phyloP scores from a whole-genome alignment of 768 basidiomycete genomes.

The Coprinopsis cinerea region DNA sequence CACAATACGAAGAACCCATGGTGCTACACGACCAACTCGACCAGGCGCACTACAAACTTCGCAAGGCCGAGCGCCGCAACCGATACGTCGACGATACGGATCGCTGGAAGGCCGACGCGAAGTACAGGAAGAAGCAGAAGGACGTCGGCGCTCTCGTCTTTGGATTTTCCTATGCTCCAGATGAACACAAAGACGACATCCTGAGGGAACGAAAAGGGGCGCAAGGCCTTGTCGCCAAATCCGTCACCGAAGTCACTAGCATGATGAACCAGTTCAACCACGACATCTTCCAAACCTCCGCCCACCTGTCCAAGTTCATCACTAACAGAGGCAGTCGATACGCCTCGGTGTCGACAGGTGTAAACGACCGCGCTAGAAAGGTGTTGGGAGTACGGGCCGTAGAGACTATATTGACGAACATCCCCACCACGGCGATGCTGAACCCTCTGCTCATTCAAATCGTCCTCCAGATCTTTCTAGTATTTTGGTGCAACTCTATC shows the following conservation, averaged over 20 bases:
- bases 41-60: constrained; percentile 11
- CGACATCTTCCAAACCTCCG: constrained; percentile 4
- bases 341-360: constrained; percentile 1
- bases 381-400: constrained; percentile 6
- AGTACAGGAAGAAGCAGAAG: constrained; percentile 9
- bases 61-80: constrained; percentile 11
- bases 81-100: constrained; percentile 11
- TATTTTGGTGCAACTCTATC: constrained; percentile 9
- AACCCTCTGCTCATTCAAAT: constrained; percentile 5
- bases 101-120: constrained; percentile 11
- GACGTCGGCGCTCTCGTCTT: not conserved
- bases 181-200: constrained; percentile 4
- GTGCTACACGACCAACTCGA: constrained; percentile 8
- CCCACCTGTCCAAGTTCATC: not conserved
- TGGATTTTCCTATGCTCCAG: constrained; percentile 8
- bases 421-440: not conserved
- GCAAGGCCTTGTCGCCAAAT: constrained; percentile 6
- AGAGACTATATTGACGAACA: not conserved
- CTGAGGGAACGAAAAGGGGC: constrained; percentile 9
- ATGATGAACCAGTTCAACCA: constrained; percentile 11
- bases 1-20: not conserved
- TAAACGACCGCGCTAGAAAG: constrained; percentile 1
- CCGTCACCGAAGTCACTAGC: constrained; percentile 3
- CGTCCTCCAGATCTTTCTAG: constrained; percentile 6
- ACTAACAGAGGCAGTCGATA: not conserved